Evolutionary conservation across 202 grass and related monocot genomes (phyloP), one percentile per base, ranked within the genome.

Genomic region (Sporobolus alterniflorus): DNA sequence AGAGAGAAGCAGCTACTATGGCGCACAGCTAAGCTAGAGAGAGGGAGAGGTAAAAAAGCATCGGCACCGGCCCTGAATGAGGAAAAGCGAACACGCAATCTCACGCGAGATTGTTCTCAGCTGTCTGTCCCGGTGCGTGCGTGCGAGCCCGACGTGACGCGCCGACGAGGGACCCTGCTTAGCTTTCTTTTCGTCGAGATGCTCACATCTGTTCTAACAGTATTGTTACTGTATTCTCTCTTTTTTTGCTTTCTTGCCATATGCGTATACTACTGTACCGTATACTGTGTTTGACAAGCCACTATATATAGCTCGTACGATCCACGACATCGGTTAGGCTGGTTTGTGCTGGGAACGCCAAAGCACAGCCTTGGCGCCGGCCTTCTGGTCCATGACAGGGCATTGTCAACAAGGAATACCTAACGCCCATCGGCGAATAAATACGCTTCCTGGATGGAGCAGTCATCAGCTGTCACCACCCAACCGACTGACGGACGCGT

Each of bases 31-130:
- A 50, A 71, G 44, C 43, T 29, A 46, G 34, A 51, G 7, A 39
- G 7, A 39, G 36, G 36, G 36, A 39, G n/a, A 39, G 36, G 36
- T 39, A 7, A 39, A 61, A 71, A 31, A 15, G 17, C 18, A 29
- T 78, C 55, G 22, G 14, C 16, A 21, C 63, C 62, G 81, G 82
- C 81, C 42, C 87, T 89, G 87, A 84, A 80, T 75, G 82, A 84
- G 87, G 76, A 70, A 89, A 89, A 84, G 81, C 69, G 70, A 80
- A 80, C 87, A 80, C 87, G 87, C 87, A 89, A 75, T 84, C 70
- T 55, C 82, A 84, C 69, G 70, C 61, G 76, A 2, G 65, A 80
- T 89, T 75, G 87, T 89, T 84, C 81, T 44, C 60, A 36, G 56
- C 66, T 26, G 20, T 25, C 42, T 28, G 3, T 15, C 13, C 18